Evolutionary conservation across 2,329 filamentous ascomycete genomes (phyloP), one percentile per base, ranked within the genome.

Genomic region (Phymatotrichopsis omnivora): DNA sequence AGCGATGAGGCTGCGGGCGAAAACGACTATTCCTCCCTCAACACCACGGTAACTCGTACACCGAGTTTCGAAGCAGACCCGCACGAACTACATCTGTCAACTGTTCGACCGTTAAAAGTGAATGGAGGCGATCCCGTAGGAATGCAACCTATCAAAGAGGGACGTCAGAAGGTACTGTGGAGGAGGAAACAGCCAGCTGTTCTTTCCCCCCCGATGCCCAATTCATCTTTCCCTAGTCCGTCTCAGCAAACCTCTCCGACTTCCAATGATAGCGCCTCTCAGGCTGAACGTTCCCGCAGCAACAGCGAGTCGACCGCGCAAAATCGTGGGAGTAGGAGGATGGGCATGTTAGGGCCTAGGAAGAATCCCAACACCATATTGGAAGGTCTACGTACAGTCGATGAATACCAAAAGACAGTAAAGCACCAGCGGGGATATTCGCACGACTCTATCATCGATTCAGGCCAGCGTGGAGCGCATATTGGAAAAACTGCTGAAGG

Each of bases 1-100:
- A 52, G 51, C n/a, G 51, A 54, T n/a, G 49, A 53, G 36, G 45
- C 37, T 14, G 43, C 27, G 19, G 49, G 46, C 14, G 41, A 48
- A 25, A 40, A 45, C 31, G 30, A 48, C 30, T 44, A 29, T 42
- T 47, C 44, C 27, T 49, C 49, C 7, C 38, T 49, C 31, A 42
- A 49, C 39, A 31, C 41, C 28, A 50, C 51, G 33, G 22, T 54
- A 16, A 42, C 51, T 17, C 40, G 35, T n/a, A 52, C 32, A 2
- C 52, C 52, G 19, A 52, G 49, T 28, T 30, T 49, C 14, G 51
- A 49, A 31, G 45, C 39, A 14, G 37, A 49, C 17, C 38, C 16
- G 7, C 23, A 45, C 19, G 50, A 41, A 12, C 10, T 24, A 8
- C 36, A 29, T 32, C 25, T 44, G 23, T 31, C 36, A 29, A 52